phyloP scores from a whole-genome alignment of 306 rosid species.

The Betula pendula region DNA sequence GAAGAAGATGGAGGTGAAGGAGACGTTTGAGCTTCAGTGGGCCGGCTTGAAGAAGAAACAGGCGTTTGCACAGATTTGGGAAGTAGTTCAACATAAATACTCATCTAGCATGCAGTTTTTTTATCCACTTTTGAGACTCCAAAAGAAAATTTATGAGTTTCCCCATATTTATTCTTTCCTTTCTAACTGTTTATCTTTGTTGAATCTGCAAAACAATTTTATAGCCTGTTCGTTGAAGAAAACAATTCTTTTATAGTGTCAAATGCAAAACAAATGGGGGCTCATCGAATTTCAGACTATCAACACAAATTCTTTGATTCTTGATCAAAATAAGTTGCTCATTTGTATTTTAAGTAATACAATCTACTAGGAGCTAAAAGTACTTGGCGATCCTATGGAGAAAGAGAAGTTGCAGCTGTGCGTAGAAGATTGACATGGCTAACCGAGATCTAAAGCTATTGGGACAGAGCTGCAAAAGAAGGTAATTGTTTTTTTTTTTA shows the following conservation, averaged over 20 bases:
- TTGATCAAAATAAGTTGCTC: background rate
- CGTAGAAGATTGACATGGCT: slow-evolving; percentile 70
- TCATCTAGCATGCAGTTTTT: background rate
- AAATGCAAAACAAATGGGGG: background rate
- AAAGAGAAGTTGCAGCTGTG: slow-evolving; percentile 76
- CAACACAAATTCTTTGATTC: background rate
- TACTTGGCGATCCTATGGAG: slow-evolving; percentile 76
- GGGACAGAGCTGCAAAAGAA: slow-evolving; percentile 78
- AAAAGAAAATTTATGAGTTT: background rate
- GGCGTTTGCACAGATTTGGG: slow-evolving; percentile 88
- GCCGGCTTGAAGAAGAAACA: slow-evolving; percentile 86
- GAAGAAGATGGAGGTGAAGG: slow-evolving; percentile 78
- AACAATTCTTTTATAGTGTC: background rate
- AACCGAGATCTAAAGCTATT: slow-evolving; percentile 73
- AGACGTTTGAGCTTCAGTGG: slow-evolving; percentile 78
- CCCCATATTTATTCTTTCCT: background rate
- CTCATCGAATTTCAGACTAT: background rate
- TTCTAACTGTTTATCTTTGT: background rate
- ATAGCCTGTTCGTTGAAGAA: background rate
- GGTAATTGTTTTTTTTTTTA: slow-evolving; percentile 41
- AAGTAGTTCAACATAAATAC: slow-evolving; percentile 46
- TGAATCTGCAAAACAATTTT: background rate
- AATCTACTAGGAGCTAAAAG: slow-evolving; percentile 75
- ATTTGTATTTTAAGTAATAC: slow-evolving; percentile 12
- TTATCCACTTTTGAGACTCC: background rate